These are phyloP conservation scores for Russula brevipes DNA, from an alignment of 768 basidiomycete genomes.

Conservation along the genomic window DNA sequence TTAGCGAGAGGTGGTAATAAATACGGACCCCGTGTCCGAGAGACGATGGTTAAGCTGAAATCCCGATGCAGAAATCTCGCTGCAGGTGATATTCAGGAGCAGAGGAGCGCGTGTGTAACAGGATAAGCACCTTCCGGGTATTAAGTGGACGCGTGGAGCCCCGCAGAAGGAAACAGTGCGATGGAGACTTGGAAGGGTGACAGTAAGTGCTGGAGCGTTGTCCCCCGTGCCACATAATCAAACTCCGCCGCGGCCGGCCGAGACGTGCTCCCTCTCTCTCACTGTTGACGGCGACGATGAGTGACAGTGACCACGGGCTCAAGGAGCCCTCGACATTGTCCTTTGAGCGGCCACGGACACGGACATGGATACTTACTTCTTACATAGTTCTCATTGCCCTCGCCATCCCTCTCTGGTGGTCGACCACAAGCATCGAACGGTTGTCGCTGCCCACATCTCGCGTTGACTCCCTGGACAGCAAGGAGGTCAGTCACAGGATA, in stretches of 20 bases:
- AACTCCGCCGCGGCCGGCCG: conserved; percentile 8
- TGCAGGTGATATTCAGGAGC: background rate
- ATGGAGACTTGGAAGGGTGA: conserved; percentile 5
- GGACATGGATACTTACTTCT: conserved; percentile 59
- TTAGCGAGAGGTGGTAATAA: background rate
- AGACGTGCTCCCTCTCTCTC: no score
- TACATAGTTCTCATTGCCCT: conserved; percentile 78
- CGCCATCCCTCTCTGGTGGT: conserved; percentile 91
- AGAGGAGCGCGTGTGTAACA: background rate
- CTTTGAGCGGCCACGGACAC: conserved; percentile 23
- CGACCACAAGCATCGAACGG: conserved; percentile 83
- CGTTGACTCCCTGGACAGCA: conserved; percentile 12
- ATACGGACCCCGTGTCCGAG: background rate
- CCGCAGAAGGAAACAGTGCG: background rate
- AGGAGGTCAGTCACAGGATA: conserved; percentile 15
- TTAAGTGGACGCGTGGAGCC: conserved; percentile 6
- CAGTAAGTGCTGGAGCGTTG: background rate
- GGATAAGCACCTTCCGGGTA: conserved; percentile 1
- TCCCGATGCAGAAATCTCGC: background rate
- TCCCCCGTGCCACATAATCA: conserved; percentile 14
- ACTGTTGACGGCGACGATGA: background rate
- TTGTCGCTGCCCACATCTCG: conserved; percentile 51
- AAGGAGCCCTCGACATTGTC: conserved; percentile 17
- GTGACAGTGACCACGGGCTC: conserved; percentile 6
- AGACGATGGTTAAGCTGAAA: background rate